Evolutionary conservation across 805 yeast species (phyloP).

Genomic region (Kuraishia borneana): DNA sequence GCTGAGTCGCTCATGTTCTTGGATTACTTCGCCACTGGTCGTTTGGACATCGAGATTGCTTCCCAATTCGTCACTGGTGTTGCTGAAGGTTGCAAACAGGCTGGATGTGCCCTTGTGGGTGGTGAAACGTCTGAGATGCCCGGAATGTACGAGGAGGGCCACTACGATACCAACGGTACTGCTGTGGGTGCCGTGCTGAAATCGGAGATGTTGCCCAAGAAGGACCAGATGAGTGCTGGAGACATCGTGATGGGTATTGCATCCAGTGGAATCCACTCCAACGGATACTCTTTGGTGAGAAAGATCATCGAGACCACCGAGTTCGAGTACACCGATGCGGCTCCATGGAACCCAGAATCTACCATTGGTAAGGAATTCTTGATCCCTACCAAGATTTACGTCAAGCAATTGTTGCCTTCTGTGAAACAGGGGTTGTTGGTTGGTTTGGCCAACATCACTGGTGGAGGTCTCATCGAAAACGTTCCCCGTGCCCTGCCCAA

Average conservation of each 20-base stretch:
- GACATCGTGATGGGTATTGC: conserved; percentile 78
- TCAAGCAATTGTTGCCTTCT: conserved; percentile 75
- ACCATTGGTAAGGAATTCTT: conserved; percentile 81
- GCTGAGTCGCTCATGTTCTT: conserved; percentile 94
- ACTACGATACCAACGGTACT: conserved; percentile 97
- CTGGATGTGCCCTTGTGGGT: conserved; percentile 97
- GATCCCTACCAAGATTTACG: conserved; percentile 90
- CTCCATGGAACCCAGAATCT: conserved; percentile 73
- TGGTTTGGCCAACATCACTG: conserved; percentile 95
- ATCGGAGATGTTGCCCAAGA: conserved; percentile 60
- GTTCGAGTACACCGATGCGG: conserved; percentile 56
- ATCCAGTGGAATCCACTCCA: conserved; percentile 92
- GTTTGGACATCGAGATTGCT: conserved; percentile 74
- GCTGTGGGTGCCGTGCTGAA: conserved; percentile 94
- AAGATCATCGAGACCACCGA: conserved; percentile 75
- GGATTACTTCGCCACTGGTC: conserved; percentile 94
- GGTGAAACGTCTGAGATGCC: conserved; percentile 99
- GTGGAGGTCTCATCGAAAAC: conserved; percentile 96
- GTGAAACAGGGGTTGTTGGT: conserved; percentile 56
- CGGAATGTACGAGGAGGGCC: conserved; percentile 91
- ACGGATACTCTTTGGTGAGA: conserved; percentile 92
- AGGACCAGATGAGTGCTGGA: conserved; percentile 59
- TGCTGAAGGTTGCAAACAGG: conserved; percentile 87
- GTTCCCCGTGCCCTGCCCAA: conserved; percentile 90
- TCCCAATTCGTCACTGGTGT: conserved; percentile 89